Evolutionary conservation across 2,329 filamentous ascomycete species (phyloP), one percentile per base, ranked within the genome.

Genomic region (Periconia sp.): DNA sequence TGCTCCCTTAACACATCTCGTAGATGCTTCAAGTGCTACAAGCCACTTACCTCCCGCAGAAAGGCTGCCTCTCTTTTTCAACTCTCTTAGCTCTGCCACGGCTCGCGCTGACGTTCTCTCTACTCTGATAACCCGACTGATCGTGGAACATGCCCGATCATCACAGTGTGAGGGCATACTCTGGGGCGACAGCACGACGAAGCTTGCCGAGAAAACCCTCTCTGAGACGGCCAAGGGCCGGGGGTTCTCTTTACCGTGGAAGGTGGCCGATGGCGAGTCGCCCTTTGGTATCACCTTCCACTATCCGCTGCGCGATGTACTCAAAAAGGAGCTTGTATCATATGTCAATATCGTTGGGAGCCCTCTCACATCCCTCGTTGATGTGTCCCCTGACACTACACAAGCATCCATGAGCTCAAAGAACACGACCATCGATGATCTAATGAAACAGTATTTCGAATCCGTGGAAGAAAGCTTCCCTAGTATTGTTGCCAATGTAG

Each of bases 401-500:
- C 59, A 71, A 19, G 65, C 69, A 6, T 66, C 66, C 0, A 87
- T 63, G 70, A 87, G 82, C 22, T 84, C 87, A 55, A 88, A 86
- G 63, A 86, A 90, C 53, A 80, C 89, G 32, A 95, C 90, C 32
- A 96, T 99, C 59, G 91, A 96, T 63, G 87, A 92, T 56, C 81
- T 99, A 40, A 92, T 97, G 86, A 75, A 79, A 44, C 85, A 90
- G 43, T 99, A 96, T 68, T 96, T 99, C 61, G 82, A 84, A 54
- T 86, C 84, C 28, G 89, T 96, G 12, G 92, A 96, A 65, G 82
- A 84, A 53, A 87, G 87, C 46, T 96, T 95, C 62, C 89, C 92
- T 3, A 89, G 88, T 41, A 90, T 97, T 42, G 92, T 99, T 54
- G 87, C 92, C 22, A 99, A 99, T 66, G 94, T 99, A 8, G 92